Conservation (phyloP, 2,329 filamentous ascomycete species). For the Claviceps capensis region DNA sequence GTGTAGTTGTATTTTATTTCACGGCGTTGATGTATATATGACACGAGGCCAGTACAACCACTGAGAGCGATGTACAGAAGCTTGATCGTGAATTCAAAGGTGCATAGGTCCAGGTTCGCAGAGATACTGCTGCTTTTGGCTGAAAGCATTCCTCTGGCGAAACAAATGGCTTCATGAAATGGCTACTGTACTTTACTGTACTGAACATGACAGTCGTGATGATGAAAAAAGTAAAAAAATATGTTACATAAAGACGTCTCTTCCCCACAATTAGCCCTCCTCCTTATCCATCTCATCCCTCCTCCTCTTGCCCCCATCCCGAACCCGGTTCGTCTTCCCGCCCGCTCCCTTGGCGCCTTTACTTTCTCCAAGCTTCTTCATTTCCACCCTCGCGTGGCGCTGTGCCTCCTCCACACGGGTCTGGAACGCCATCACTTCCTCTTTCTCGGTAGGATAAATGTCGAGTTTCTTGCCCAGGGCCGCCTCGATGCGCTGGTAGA, state of each 20-base stretch:
- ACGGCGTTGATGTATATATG: background rate
- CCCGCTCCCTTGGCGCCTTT: slow-evolving; percentile 40
- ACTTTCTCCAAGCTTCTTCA: slow-evolving; percentile 68
- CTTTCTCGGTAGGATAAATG: slow-evolving; percentile 57
- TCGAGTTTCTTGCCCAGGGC: slow-evolving; percentile 65
- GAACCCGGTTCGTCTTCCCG: slow-evolving; percentile 25
- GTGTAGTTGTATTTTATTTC: background rate
- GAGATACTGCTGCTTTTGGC: background rate
- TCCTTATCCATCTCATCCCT: slow-evolving; percentile 62
- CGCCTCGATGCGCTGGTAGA: slow-evolving; percentile 69
- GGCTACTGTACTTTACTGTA: background rate
- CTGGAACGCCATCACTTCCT: slow-evolving; percentile 74
- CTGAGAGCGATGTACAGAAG: no score
- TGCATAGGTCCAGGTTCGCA: no score
- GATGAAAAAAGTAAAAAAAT: background rate
- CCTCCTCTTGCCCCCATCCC: slow-evolving; percentile 25
- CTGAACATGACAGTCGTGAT: background rate
- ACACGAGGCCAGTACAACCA: no score
- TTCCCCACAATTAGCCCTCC: slow-evolving; percentile 33
- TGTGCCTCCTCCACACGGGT: slow-evolving; percentile 73
- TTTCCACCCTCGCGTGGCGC: slow-evolving; percentile 60
- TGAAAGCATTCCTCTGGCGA: background rate
- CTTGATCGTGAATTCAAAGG: no score
- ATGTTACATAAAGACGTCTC: background rate
- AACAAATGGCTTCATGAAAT: no score